Conservation (phyloP, 1,284 basidiomycete genomes). For the Ustilago nuda region DNA sequence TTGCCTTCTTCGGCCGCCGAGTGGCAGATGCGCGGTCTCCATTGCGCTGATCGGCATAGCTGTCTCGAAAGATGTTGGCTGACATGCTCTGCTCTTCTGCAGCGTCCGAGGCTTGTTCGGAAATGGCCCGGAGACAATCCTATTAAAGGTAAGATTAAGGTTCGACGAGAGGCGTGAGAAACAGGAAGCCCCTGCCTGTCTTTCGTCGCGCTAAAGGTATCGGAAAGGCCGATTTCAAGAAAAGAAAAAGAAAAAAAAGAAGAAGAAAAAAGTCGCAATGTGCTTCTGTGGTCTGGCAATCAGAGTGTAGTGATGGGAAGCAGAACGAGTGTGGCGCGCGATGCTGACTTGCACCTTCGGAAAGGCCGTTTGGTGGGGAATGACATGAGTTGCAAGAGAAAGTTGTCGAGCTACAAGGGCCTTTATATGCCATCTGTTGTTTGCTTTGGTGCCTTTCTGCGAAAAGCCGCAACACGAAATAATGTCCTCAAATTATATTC, state of each 20-base stretch:
- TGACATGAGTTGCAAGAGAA: not conserved
- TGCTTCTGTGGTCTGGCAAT: not conserved
- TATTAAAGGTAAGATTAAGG: not conserved
- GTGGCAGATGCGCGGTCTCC: not conserved
- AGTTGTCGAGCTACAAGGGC: conserved; percentile 13
- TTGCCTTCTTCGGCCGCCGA: conserved; percentile 14
- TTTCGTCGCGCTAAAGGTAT: not conserved
- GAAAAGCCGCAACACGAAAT: conserved; percentile 3
- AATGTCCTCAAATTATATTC: not conserved
- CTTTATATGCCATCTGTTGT: conserved; percentile 12
- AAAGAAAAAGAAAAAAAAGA: too few relatives aligned
- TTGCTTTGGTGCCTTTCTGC: not conserved
- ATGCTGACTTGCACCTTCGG: not conserved
- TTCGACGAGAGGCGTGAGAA: not conserved
- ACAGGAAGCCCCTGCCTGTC: not conserved
- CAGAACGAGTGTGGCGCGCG: not conserved
- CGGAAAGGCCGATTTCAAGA: conserved; percentile 2
- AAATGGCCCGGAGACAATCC: conserved; percentile 3
- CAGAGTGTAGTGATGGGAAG: not conserved
- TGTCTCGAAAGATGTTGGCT: conserved; percentile 50
- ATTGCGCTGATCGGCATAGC: conserved; percentile 16
- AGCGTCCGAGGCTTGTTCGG: not conserved
- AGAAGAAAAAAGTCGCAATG: not conserved
- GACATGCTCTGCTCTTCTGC: conserved; percentile 25
- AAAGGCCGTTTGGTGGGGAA: not conserved